Base-by-base conservation (phyloP, 805 yeast genomes). In the Wickerhamiella kurtzmanii region DNA sequence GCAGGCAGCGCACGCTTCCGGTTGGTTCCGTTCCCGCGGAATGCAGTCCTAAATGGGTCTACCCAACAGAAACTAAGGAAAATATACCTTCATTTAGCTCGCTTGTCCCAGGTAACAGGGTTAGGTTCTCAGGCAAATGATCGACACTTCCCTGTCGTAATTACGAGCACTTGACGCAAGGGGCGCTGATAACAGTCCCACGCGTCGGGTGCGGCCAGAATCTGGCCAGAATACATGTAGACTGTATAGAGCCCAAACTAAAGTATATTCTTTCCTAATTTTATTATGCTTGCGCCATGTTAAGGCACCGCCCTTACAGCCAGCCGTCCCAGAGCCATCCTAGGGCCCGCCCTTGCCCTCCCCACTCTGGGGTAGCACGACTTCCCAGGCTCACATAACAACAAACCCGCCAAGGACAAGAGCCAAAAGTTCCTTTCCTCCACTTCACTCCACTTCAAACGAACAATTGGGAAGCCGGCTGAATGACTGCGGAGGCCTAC, bases 401-500 rank as follows among this genome's bases (percentile, higher is more conserved):
- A 6, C 32, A 25, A n/a, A 6, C 32, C 6, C 32, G 11, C 6
- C 32, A 25, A 25, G 32, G 11, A 11, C 11, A 11, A 25, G 6
- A 6, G 9, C 32, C 6, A 6, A 6, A 6, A 11, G 9, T 25
- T 41, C 19, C 32, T 25, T 25, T 6, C 32, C 32, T 25, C 32
- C 9, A 6, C 11, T 25, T 11, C 32, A 6, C 11, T 25, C 32
- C 32, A 6, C 11, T 25, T 25, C 6, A 6, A 6, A 11, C 32
- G 11, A 6, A 6, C 32, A 25, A 25, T 25, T 25, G 32, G 9
- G 6, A 11, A 25, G 32, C 9, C 32, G 9, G 9, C 32, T 6
- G 32, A 11, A 38, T 38, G 41, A 21, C 22, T 15, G 25, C n/a
- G 11, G 41, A 35, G 20, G 76, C 70, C 21, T 63, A 68, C 50